phyloP scores from a whole-genome alignment of 495 filamentous ascomycete genomes.

The Xylaria grammica region DNA sequence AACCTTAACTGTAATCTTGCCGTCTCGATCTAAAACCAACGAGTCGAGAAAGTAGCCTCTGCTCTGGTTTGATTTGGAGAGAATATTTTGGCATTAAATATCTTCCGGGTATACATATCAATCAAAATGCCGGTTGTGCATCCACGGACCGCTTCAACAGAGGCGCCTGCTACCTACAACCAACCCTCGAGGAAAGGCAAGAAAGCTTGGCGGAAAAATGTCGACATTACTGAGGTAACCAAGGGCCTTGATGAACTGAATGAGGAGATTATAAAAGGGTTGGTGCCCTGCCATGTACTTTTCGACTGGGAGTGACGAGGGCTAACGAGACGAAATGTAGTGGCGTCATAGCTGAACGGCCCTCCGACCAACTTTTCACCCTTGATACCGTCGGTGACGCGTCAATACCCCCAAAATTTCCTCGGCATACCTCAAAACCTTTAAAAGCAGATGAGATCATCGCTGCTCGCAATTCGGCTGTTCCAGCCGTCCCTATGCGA shows the following conservation, averaged over 20 bases:
- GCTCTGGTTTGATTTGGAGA: background rate
- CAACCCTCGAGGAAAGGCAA: constrained; percentile 97
- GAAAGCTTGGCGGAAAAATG: constrained; percentile 98
- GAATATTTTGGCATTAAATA: background rate
- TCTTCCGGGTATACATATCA: background rate
- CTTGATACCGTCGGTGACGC: constrained; percentile 75
- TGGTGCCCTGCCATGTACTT: constrained; percentile 30
- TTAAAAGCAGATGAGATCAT: constrained; percentile 92
- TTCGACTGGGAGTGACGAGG: background rate
- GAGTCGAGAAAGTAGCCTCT: background rate
- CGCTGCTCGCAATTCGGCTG: constrained; percentile 71
- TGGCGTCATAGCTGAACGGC: constrained; percentile 80
- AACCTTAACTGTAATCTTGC: constrained; percentile 3
- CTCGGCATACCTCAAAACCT: constrained; percentile 68
- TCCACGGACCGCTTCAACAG: constrained; percentile 39
- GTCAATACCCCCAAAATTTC: constrained; percentile 63
- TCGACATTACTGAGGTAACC: constrained; percentile 85
- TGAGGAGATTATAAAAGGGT: constrained; percentile 90
- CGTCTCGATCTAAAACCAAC: background rate
- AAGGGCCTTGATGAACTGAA: constrained; percentile 82
- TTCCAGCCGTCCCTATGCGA: constrained; percentile 74
- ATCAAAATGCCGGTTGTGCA: constrained; percentile 40
- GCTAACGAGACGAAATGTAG: constrained; percentile 53
- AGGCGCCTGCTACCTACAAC: constrained; percentile 61
- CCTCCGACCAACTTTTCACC: constrained; percentile 77